Evolutionary conservation across 352 stramenopile genomes (phyloP), one percentile per base, ranked within the genome.

Genomic region (Pythium sukuiense): DNA sequence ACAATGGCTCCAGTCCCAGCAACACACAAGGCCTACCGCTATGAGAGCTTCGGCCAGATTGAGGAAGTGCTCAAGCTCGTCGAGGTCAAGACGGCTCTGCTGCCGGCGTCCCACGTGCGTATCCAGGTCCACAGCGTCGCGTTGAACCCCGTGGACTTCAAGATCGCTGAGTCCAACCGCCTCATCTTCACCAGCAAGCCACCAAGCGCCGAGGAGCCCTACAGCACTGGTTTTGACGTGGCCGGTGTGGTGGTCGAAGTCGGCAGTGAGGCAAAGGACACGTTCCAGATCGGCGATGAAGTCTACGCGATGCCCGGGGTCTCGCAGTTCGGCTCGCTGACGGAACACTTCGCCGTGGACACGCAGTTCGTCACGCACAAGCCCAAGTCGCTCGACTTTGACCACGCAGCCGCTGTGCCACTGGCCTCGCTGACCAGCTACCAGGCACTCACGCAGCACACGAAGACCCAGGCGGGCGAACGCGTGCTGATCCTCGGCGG

Each of bases 401-500:
- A 80, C 13, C 37, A 84, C 30, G 77, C 80, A 13, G 70, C 76
- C 1, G 66, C 54, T 30, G 63, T 83, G 20, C 76, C 80, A 0
- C 46, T 79, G 6, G 71, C 69, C 1, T 69, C 59, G 1, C 67
- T 76, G 3, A 85, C 79, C 0, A 80, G 70, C 48, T 78, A 78
- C 60, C 76, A 84, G 43, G 71, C 66, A 8, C 61, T 85, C 0
- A 35, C 26, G 29, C 56, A 80, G 8, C 65, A 80, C 43, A 59
- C 63, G n/a, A 74, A 81, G 55, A 55, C 86, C 0, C 55, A 83
- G 61, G 61, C 69, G n/a, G 76, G 65, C n/a, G 54, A 84, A 32
- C 72, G 56, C 20, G 71, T 86, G 63, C 65, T 86, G 5, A 76
- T 88, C 54, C 64, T 84, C 4, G 80, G 77, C 2, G 80, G 73